These are phyloP conservation scores for Pythium scleroteichum DNA, from an alignment of 352 stramenopile genomes.

Conservation along the genomic window DNA sequence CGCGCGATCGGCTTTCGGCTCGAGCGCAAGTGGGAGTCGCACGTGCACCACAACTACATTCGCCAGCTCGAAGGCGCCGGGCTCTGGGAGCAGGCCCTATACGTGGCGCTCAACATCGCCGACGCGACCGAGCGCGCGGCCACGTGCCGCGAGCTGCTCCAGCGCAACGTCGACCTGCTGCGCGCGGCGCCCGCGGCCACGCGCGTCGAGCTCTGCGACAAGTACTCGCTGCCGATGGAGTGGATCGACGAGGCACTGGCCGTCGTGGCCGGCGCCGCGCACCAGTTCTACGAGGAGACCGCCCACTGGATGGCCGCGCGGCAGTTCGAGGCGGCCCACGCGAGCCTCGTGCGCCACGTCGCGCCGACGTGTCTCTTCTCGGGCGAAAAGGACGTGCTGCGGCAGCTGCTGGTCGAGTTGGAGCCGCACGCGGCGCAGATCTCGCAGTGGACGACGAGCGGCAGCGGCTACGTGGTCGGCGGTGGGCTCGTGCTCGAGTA, in stretches of 20 bases:
- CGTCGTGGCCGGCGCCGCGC: conserved; percentile 46
- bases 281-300: conserved; percentile 64
- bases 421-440: conserved; percentile 57
- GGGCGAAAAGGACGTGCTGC: conserved; percentile 56
- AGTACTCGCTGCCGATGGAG: conserved; percentile 50
- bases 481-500: conserved; percentile 73
- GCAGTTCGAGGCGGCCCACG: conserved; percentile 64
- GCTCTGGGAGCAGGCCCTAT: conserved; percentile 72
- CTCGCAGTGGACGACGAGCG: conserved; percentile 61
- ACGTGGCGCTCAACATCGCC: conserved; percentile 80
- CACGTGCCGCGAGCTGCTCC: conserved; percentile 62
- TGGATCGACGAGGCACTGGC: conserved; percentile 76
- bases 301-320: conserved; percentile 69
- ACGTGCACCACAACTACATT: conserved; percentile 84
- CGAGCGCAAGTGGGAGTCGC: conserved; percentile 71
- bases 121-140: conserved; percentile 50
- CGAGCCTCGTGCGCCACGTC: conserved; percentile 56
- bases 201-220: conserved; percentile 53
- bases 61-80: conserved; percentile 65
- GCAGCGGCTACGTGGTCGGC: conserved; percentile 47
- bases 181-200: conserved; percentile 19
- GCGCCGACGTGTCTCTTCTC: conserved; percentile 62
- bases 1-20: conserved; percentile 73
- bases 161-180: conserved; percentile 65
- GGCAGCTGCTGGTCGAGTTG: conserved; percentile 55